These are phyloP conservation scores for Micromonas commoda DNA, from an alignment of 139 green algal species.

Conservation along the genomic window DNA sequence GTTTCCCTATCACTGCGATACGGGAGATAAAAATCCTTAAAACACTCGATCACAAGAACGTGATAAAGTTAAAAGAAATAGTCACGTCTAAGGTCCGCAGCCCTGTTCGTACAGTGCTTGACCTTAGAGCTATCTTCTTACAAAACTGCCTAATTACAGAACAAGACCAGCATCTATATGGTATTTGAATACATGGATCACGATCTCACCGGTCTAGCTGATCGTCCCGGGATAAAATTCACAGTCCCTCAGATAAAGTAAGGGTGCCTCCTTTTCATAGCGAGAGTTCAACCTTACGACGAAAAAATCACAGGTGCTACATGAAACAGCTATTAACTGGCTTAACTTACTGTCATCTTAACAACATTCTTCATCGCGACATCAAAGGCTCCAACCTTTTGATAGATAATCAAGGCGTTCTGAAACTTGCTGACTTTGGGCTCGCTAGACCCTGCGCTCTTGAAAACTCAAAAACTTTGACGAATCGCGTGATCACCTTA, in stretches of 20 bases:
- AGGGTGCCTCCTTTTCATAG: neutral
- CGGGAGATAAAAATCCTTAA: slow-evolving; percentile 97
- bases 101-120: too few species aligned
- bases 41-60: slow-evolving; percentile 74
- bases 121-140: too few species aligned
- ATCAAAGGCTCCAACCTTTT: slow-evolving; percentile 79
- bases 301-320: slow-evolving; percentile 60
- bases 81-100: slow-evolving; percentile 62
- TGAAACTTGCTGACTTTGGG: slow-evolving; percentile 71
- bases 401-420: slow-evolving; percentile 60
- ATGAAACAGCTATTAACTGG: slow-evolving; percentile 90
- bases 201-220: slow-evolving; percentile 90
- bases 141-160: too few species aligned
- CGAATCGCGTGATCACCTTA: slow-evolving; percentile 96
- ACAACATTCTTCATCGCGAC: slow-evolving; percentile 62
- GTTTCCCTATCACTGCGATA: slow-evolving; percentile 97
- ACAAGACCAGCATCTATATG: slow-evolving; percentile 97
- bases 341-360: slow-evolving; percentile 76
- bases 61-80: slow-evolving; percentile 95
- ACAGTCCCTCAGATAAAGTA: slow-evolving; percentile 52
- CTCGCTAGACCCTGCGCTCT: slow-evolving; percentile 66
- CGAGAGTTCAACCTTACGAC: neutral
- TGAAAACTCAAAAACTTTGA: slow-evolving; percentile 58
- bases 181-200: slow-evolving; percentile 99
- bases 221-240: slow-evolving; percentile 57